These are phyloP conservation scores for Ganoderma boninense DNA, from an alignment of 1,284 basidiomycete genomes.

Conservation along the genomic window DNA sequence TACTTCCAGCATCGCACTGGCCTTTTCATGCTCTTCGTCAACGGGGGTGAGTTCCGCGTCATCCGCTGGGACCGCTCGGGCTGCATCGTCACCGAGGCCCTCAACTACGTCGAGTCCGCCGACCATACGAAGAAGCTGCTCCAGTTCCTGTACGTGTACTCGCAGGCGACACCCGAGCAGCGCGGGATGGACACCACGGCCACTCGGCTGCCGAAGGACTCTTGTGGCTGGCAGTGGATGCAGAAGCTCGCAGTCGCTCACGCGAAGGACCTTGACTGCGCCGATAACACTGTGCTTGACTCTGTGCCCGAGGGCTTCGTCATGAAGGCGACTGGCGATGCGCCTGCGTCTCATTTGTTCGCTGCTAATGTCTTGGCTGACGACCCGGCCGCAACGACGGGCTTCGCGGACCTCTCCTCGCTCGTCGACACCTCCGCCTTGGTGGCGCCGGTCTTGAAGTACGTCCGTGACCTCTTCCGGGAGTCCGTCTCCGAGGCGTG, in stretches of 20 bases:
- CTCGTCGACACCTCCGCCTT: background rate
- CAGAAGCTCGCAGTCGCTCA: background rate
- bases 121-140: constrained; percentile 7
- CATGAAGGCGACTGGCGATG: background rate
- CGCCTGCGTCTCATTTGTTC: background rate
- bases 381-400: background rate
- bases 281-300: background rate
- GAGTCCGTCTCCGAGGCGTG: constrained; percentile 8
- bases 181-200: constrained; percentile 20
- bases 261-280: constrained; percentile 2
- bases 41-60: constrained; percentile 15
- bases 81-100: constrained; percentile 9
- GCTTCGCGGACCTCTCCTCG: background rate
- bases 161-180: background rate
- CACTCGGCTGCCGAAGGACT: background rate
- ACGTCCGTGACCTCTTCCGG: constrained; percentile 18
- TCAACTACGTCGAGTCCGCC: constrained; percentile 12
- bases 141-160: constrained; percentile 12
- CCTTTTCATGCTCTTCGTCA: constrained; percentile 21
- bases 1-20: constrained; percentile 19
- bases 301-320: background rate
- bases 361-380: background rate
- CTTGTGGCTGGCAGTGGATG: constrained; percentile 21
- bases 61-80: constrained; percentile 27
- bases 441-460: constrained; percentile 8